Conservation (phyloP, 2,329 filamentous ascomycete genomes). For the Verticillium nubilum region DNA sequence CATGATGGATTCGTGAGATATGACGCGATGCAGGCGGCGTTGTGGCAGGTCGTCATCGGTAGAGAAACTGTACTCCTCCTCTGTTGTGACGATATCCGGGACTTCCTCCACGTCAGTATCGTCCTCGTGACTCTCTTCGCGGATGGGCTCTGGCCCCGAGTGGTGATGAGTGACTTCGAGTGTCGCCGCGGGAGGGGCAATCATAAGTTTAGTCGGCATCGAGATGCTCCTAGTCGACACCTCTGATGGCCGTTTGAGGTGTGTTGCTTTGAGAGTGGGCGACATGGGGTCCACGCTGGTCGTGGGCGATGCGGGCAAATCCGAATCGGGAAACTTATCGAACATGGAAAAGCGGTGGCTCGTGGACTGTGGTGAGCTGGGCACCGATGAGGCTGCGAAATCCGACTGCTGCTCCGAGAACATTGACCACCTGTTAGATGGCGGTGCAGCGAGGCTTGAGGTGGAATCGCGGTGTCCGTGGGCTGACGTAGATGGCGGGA, state of each 20-base stretch:
- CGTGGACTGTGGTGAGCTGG: conserved; percentile 75
- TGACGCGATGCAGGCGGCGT: conserved; percentile 53
- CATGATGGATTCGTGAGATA: conserved; percentile 84
- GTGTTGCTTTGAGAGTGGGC: conserved; percentile 44
- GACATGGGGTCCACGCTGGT: conserved; percentile 68
- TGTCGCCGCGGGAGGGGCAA: conserved; percentile 15
- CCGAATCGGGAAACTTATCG: conserved; percentile 66
- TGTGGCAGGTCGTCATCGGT: conserved; percentile 30
- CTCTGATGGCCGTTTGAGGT: conserved; percentile 53
- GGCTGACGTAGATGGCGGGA: conserved; percentile 33
- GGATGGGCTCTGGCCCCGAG: conserved; percentile 6
- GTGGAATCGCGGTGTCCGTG: conserved; percentile 44
- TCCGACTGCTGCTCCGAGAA: conserved; percentile 58
- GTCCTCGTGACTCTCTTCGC: conserved; percentile 24
- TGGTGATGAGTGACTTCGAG: conserved; percentile 8
- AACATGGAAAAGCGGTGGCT: conserved; percentile 67
- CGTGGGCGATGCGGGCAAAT: conserved; percentile 74
- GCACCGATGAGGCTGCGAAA: conserved; percentile 64
- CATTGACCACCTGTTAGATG: conserved; percentile 56
- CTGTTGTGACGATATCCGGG: conserved; percentile 8
- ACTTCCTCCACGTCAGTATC: conserved; percentile 27
- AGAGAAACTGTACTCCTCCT: conserved; percentile 20
- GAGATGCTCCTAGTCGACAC: conserved; percentile 30
- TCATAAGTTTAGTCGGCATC: conserved; percentile 18
- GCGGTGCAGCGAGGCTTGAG: conserved; percentile 35